Conservation (phyloP, 345 rosid genomes). For the Mangifera indica region DNA sequence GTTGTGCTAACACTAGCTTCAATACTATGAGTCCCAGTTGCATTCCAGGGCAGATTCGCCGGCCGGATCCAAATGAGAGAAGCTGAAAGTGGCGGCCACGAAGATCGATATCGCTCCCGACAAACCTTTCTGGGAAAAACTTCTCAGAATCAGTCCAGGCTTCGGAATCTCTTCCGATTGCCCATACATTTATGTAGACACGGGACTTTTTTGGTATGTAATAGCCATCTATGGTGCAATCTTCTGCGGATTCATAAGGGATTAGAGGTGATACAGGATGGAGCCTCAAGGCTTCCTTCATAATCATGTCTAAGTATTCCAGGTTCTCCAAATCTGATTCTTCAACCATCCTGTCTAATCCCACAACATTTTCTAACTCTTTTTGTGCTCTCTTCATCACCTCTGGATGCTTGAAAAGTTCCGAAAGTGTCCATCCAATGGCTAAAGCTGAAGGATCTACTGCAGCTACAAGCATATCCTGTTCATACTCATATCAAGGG, state of each 20-base stretch:
- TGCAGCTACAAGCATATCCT: background rate
- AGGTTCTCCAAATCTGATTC: conserved; percentile 23
- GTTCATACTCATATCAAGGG: background rate
- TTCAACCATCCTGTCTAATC: conserved; percentile 32
- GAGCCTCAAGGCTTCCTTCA: conserved; percentile 31
- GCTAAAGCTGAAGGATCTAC: conserved; percentile 35
- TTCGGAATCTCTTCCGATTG: conserved; percentile 20
- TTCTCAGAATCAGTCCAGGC: conserved; percentile 18
- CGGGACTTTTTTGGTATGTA: background rate
- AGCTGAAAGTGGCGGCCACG: background rate
- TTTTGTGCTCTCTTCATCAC: conserved; percentile 24
- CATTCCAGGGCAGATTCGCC: conserved; percentile 2
- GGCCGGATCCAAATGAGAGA: background rate
- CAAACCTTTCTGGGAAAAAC: background rate
- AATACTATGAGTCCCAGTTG: conserved; percentile 17
- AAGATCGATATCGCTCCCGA: background rate
- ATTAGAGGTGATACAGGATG: background rate
- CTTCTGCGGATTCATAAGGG: background rate
- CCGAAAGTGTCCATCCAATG: conserved; percentile 37
- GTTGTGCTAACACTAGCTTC: conserved; percentile 9
- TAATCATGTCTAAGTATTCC: conserved; percentile 7
- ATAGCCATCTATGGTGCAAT: background rate
- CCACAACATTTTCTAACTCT: conserved; percentile 39
- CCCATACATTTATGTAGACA: conserved; percentile 10
- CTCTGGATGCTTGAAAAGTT: conserved; percentile 34